These are phyloP conservation scores for Botryobasidium botryosum DNA, from an alignment of 768 basidiomycete genomes.

Conservation along the genomic window DNA sequence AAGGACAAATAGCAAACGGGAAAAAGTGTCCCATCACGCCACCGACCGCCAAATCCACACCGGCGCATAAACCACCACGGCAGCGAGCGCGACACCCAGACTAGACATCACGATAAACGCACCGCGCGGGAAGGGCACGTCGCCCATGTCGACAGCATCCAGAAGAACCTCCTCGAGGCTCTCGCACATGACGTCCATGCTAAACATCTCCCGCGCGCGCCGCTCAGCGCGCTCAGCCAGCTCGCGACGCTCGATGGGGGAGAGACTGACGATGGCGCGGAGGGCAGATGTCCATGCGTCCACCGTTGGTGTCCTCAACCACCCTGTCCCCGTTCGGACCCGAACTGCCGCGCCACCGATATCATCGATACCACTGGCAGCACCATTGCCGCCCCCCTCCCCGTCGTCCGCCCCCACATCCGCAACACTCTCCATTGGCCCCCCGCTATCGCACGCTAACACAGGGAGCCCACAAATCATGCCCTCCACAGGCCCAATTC, in stretches of 20 bases:
- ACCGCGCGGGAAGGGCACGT: too few relatives aligned
- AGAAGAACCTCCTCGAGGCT: constrained; percentile 38
- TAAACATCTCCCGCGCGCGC: constrained; percentile 51
- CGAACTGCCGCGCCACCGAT: constrained; percentile 18
- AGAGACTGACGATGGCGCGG: constrained; percentile 29
- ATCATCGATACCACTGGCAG: neutral
- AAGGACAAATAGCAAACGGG: too few relatives aligned
- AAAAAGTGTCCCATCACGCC: too few relatives aligned
- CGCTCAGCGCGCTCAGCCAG: constrained; percentile 39
- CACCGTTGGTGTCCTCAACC: constrained; percentile 47
- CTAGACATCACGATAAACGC: too few relatives aligned
- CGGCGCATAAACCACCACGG: too few relatives aligned
- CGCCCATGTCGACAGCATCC: constrained; percentile 45
- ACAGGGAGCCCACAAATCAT: constrained; percentile 88
- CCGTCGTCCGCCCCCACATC: constrained; percentile 20
- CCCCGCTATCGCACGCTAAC: constrained; percentile 71
- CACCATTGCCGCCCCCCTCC: constrained; percentile 9
- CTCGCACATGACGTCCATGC: constrained; percentile 56
- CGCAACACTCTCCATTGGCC: constrained; percentile 80
- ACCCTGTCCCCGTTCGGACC: too few relatives aligned
- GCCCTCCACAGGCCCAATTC: constrained; percentile 88
- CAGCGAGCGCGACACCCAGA: too few relatives aligned
- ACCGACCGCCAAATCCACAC: too few relatives aligned
- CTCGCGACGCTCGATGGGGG: constrained; percentile 24
- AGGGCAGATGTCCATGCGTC: constrained; percentile 58